Conservation (phyloP, 225 moss, liverwort and hornwort genomes). For the Pseudoscleropodium purum region DNA sequence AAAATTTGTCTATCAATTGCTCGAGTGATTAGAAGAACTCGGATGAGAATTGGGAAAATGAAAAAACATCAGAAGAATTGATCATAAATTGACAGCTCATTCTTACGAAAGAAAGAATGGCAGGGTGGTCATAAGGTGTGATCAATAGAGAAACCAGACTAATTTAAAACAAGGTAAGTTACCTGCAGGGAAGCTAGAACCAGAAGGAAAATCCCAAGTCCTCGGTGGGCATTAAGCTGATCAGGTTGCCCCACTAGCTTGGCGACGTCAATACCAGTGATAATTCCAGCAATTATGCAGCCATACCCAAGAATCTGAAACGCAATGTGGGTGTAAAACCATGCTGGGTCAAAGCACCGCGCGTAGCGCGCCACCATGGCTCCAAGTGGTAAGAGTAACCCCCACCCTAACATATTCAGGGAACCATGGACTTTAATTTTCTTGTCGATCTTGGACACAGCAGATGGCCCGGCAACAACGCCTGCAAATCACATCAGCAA, state of each 20-base stretch:
- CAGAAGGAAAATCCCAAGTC: conserved; percentile 38
- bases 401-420: conserved; percentile 69
- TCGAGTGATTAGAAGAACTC: not conserved
- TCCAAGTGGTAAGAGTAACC: conserved; percentile 57
- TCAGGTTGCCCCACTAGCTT: not conserved
- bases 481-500: conserved; percentile 4
- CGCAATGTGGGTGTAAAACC: conserved; percentile 53
- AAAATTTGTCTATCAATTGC: not conserved
- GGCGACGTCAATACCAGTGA: conserved; percentile 18
- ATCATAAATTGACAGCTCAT: not conserved
- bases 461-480: not conserved
- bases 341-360: conserved; percentile 50
- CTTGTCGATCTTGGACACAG: not conserved
- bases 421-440: conserved; percentile 39
- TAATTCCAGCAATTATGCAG: conserved; percentile 35
- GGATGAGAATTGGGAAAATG: not conserved
- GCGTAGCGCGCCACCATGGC: conserved; percentile 64
- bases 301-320: conserved; percentile 45
- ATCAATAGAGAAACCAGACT: not conserved
- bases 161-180: not conserved
- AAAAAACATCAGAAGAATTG: not conserved
- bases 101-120: not conserved
- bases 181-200: conserved; percentile 53
- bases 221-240: conserved; percentile 13
- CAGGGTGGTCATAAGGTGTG: not conserved